Conservation (phyloP, 164 flowering plant genomes). For the Pachysandra terminalis region DNA sequence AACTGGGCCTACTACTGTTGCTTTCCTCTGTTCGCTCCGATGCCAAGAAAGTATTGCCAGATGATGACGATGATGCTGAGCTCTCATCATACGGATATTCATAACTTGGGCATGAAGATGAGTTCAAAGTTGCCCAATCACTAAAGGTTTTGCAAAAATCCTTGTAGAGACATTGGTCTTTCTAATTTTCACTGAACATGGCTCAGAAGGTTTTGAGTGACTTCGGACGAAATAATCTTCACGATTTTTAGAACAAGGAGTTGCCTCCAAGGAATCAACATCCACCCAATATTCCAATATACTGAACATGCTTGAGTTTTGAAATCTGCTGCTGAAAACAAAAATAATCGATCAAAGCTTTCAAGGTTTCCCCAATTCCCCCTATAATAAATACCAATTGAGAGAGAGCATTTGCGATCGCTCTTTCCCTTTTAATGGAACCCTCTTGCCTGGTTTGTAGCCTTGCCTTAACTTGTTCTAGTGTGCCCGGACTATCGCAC, state of each 20-base stretch:
- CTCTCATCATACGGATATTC: constrained; percentile 69
- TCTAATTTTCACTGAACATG: constrained; percentile 47
- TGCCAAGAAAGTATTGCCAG: constrained; percentile 46
- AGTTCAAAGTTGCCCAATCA: constrained; percentile 42
- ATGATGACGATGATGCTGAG: constrained; percentile 69
- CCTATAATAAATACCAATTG: constrained; percentile 54
- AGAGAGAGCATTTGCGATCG: constrained; percentile 56
- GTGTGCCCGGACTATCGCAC: constrained; percentile 80
- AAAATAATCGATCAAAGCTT: background rate
- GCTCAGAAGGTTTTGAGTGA: constrained; percentile 41
- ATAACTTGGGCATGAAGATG: constrained; percentile 86
- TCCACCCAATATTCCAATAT: too few relatives aligned
- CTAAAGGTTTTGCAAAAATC: constrained; percentile 79
- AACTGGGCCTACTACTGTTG: constrained; percentile 48
- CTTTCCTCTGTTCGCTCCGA: constrained; percentile 50
- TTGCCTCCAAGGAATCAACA: constrained; percentile 52
- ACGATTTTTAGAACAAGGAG: constrained; percentile 33
- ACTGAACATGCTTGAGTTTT: constrained; percentile 22
- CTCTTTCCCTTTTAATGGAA: constrained; percentile 87
- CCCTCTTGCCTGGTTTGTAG: constrained; percentile 76
- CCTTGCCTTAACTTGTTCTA: constrained; percentile 58
- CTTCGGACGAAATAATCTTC: constrained; percentile 16
- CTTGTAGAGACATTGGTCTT: constrained; percentile 74
- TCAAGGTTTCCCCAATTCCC: background rate
- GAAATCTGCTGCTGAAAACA: constrained; percentile 65